These are phyloP conservation scores for Solanum lignicaule DNA, from an alignment of 257 asterid genomes.

Conservation along the genomic window DNA sequence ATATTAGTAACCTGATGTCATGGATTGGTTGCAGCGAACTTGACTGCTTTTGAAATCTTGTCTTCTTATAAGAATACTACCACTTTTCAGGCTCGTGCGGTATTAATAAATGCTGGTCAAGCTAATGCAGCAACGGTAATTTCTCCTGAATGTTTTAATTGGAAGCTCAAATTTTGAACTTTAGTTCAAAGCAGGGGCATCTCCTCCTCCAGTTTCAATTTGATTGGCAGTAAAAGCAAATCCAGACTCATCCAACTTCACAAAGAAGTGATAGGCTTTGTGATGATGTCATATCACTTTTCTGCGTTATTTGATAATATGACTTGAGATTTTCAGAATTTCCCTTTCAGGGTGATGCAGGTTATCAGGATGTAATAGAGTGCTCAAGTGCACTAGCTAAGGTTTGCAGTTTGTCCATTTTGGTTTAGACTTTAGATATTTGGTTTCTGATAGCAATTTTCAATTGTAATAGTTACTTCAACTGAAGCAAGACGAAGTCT, in stretches of 20 bases:
- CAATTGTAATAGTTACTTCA: constrained; percentile 50
- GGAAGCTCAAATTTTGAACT: background rate
- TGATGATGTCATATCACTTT: background rate
- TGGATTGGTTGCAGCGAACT: background rate
- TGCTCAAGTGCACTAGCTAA: constrained; percentile 68
- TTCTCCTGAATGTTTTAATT: constrained; percentile 3
- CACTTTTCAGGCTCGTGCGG: constrained; percentile 83
- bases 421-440: background rate
- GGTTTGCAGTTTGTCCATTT: constrained; percentile 28
- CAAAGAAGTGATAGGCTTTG: background rate
- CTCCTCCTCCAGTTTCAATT: background rate
- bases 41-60: background rate
- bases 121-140: constrained; percentile 98
- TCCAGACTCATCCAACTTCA: background rate
- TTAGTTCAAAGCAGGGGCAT: background rate
- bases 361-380: constrained; percentile 82
- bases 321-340: constrained; percentile 7
- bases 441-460: constrained; percentile 3
- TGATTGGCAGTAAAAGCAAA: background rate
- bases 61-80: constrained; percentile 8
- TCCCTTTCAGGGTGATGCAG: constrained; percentile 79
- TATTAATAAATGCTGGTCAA: constrained; percentile 96
- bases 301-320: background rate
- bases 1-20: background rate
- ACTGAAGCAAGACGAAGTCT: constrained; percentile 63